These are phyloP conservation scores for Podaxis sp. DNA, from an alignment of 768 basidiomycete genomes.

Conservation along the genomic window DNA sequence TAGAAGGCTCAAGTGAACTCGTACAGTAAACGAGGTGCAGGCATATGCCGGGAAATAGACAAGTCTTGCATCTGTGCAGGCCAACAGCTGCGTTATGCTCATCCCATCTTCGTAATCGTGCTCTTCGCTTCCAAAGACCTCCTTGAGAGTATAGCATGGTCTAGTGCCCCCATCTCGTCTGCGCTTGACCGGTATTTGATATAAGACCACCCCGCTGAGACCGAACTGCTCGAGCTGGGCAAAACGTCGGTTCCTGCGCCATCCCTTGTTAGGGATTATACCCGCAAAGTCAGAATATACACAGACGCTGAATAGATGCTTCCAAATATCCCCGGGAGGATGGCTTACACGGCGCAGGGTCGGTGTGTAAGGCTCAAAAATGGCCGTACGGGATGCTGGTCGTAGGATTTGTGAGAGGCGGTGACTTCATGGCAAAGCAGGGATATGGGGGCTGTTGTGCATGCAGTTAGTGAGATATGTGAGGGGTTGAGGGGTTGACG, in stretches of 20 bases:
- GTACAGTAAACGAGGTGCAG: constrained; percentile 31
- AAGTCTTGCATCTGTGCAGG: constrained; percentile 25
- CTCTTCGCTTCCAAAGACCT: constrained; percentile 28
- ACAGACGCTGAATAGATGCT: constrained; percentile 22
- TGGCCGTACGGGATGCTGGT: background rate
- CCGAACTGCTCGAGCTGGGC: constrained; percentile 28
- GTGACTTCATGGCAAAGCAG: background rate
- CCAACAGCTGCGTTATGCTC: constrained; percentile 28
- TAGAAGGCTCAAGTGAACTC: background rate
- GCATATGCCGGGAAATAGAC: constrained; percentile 31
- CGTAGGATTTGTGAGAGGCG: background rate
- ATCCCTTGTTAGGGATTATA: background rate
- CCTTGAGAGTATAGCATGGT: constrained; percentile 21
- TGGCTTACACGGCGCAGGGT: background rate
- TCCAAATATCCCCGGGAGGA: constrained; percentile 25
- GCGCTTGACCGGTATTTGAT: constrained; percentile 21
- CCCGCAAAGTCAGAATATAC: constrained; percentile 26
- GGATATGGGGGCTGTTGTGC: background rate
- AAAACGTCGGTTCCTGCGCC: constrained; percentile 22
- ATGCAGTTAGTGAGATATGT: background rate
- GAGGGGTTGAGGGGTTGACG: background rate
- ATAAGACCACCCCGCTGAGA: constrained; percentile 30
- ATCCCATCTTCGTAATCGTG: constrained; percentile 24
- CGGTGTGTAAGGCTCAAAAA: background rate
- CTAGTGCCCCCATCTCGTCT: background rate